Conservation (phyloP, 1,139 yeast species). For the Candida sanyaensis region DNA sequence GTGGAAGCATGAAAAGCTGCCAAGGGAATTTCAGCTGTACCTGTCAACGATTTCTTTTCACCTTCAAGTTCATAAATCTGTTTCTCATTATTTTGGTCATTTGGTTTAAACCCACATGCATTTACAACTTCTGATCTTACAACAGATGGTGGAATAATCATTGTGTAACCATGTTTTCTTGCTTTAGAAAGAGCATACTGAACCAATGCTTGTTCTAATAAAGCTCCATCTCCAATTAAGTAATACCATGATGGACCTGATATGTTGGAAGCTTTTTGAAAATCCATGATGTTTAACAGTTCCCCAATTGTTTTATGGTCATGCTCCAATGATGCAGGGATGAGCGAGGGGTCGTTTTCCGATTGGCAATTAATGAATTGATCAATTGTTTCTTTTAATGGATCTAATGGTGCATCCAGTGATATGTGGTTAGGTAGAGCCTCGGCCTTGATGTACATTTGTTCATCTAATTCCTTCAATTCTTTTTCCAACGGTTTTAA, state of each 20-base stretch:
- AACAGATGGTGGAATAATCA: constrained; percentile 83
- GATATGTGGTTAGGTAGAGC: constrained; percentile 71
- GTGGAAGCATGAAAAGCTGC: constrained; percentile 64
- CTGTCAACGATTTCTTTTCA: constrained; percentile 68
- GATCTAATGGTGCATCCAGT: constrained; percentile 47
- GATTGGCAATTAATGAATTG: constrained; percentile 49
- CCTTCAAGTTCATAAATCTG: constrained; percentile 72
- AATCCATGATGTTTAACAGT: constrained; percentile 63
- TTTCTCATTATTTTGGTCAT: constrained; percentile 83
- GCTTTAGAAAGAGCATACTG: constrained; percentile 76
- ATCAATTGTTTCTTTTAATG: constrained; percentile 40
- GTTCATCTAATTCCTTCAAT: constrained; percentile 24
- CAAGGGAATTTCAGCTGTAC: constrained; percentile 94
- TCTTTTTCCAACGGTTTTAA: constrained; percentile 37
- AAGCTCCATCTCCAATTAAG: constrained; percentile 81
- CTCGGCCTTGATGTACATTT: constrained; percentile 44
- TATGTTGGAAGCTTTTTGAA: constrained; percentile 68
- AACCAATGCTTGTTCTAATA: constrained; percentile 85
- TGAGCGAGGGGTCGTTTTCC: constrained; percentile 19
- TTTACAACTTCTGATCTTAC: constrained; percentile 74
- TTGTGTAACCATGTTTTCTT: constrained; percentile 61
- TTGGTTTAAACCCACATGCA: constrained; percentile 96
- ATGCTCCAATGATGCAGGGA: constrained; percentile 17
- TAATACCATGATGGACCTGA: constrained; percentile 93
- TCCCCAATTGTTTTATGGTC: constrained; percentile 75